Conservation (phyloP, 371 early-diverging fungal species). For the Mucor mucedo region DNA sequence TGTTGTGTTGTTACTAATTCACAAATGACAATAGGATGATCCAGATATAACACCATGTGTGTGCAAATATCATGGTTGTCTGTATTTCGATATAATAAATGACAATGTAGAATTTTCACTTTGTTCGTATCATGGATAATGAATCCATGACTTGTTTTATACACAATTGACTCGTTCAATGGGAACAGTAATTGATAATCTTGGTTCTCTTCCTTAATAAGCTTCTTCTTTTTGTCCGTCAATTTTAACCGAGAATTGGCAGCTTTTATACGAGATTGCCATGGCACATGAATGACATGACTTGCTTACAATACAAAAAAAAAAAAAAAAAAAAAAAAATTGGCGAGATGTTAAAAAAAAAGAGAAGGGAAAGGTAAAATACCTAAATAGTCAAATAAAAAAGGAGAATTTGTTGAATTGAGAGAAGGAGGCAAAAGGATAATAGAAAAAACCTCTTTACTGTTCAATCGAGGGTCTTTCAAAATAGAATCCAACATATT, state of each 20-base stretch:
- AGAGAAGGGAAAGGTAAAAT: background rate
- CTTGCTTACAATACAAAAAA: constrained; percentile 17
- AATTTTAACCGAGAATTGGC: constrained; percentile 5
- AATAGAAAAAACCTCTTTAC: constrained; percentile 22
- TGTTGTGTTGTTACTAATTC: background rate
- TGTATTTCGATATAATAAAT: constrained; percentile 23
- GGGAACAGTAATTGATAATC: constrained; percentile 11
- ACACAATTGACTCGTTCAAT: constrained; percentile 1
- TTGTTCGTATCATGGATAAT: constrained; percentile 6
- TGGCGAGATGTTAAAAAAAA: background rate
- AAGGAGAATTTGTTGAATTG: background rate
- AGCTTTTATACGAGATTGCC: constrained; percentile 12
- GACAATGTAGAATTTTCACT: constrained; percentile 12
- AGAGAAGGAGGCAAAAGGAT: constrained; percentile 35
- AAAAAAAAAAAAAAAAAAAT: background rate
- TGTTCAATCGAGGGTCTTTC: constrained; percentile 14
- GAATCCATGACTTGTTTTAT: constrained; percentile 4
- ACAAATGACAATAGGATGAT: constrained; percentile 8
- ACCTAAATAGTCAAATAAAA: constrained; percentile 34
- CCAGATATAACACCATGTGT: constrained; percentile 32
- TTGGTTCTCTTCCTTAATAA: constrained; percentile 1
- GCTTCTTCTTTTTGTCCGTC: constrained; percentile 2
- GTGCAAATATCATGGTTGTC: constrained; percentile 17
- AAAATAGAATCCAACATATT: constrained; percentile 17
- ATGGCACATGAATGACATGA: constrained; percentile 30